Evolutionary conservation across 1,284 basidiomycete species (phyloP).

Genomic region (Athelia psychrophila): DNA sequence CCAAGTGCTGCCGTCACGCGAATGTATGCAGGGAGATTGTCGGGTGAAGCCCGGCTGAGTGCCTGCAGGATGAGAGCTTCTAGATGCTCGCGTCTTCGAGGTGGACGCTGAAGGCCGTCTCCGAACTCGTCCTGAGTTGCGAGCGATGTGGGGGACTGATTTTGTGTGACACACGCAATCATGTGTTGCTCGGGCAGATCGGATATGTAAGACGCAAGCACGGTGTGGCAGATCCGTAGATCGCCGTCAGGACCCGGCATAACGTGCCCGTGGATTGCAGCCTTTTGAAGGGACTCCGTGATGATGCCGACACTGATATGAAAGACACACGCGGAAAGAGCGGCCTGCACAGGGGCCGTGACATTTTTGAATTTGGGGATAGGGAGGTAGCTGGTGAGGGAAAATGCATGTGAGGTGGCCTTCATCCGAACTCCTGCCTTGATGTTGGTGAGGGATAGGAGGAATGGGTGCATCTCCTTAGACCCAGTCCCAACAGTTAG

Average conservation of each 20-base stretch:
- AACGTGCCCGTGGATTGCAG: background rate
- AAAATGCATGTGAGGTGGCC: conserved; percentile 22
- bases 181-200: conserved; percentile 8
- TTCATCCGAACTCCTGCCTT: conserved; percentile 26
- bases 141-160: background rate
- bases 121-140: background rate
- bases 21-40: background rate
- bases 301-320: conserved; percentile 6
- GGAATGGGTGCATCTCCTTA: conserved; percentile 25
- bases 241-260: conserved; percentile 5
- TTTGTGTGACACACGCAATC: conserved; percentile 1
- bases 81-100: background rate
- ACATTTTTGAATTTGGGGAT: conserved; percentile 20
- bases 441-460: conserved; percentile 31
- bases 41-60: background rate
- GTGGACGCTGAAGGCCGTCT: background rate
- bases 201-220: conserved; percentile 1
- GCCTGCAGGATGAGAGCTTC: background rate
- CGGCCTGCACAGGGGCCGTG: background rate
- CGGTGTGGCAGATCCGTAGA: conserved; percentile 1
- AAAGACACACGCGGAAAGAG: conserved; percentile 6
- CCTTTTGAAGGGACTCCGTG: background rate
- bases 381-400: conserved; percentile 27
- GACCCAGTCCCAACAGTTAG: conserved; percentile 29
- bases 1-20: background rate